Percentiles rank a stretch among this genome's conserved stretches.
These are phyloP conservation scores for Hypoxylon sp. DNA, from an alignment of 2,329 filamentous ascomycete species.

Conservation along the genomic window DNA sequence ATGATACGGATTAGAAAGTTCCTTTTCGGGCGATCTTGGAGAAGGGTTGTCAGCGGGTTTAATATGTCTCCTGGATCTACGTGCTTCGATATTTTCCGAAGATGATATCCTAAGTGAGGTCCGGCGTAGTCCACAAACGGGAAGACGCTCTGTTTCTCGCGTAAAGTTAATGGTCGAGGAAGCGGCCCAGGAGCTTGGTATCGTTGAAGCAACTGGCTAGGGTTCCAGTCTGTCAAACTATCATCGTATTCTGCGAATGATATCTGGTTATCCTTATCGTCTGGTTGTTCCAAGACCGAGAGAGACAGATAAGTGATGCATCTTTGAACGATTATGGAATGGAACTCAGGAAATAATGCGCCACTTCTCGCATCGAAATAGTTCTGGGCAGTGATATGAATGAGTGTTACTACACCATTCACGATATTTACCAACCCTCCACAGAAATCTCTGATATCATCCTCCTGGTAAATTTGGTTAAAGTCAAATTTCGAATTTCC, in stretches of 20 bases:
- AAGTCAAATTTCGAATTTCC: not conserved
- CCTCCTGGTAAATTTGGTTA: not conserved
- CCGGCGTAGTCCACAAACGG: not conserved
- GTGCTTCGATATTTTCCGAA: not conserved
- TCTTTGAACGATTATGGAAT: not conserved
- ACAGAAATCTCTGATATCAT: not conserved
- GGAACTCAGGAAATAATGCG: not conserved
- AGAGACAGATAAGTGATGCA: not conserved
- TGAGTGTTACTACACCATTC: not conserved
- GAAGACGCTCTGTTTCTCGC: not conserved
- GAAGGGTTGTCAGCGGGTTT: not conserved
- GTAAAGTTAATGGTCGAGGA: not conserved
- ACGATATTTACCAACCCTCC: not conserved
- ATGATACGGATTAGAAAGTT: not conserved
- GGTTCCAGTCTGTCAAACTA: not conserved
- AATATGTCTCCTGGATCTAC: not conserved
- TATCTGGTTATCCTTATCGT: not conserved
- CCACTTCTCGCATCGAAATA: not conserved
- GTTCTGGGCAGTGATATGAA: not conserved
- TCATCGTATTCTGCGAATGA: not conserved
- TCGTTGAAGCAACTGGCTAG: not conserved
- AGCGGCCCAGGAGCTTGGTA: not conserved
- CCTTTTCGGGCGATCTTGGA: not conserved
- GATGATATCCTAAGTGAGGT: not conserved
- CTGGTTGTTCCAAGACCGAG: not conserved